Conservation (phyloP, 2,329 filamentous ascomycete genomes). For the Cladosporium sp. region DNA sequence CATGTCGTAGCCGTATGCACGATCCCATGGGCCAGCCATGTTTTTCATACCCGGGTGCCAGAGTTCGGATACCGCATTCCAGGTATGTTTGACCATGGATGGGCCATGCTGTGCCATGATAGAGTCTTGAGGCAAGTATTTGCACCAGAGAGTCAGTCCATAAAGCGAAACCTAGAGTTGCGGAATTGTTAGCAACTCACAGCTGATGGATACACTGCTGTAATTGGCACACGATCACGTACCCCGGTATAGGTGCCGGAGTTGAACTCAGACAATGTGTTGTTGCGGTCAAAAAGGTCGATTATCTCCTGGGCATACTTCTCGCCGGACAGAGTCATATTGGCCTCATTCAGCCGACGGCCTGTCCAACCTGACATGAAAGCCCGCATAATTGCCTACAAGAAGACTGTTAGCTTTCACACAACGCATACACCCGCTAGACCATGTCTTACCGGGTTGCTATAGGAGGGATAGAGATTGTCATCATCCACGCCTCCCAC, state of each 20-base stretch:
- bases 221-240: not conserved
- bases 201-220: too few species aligned
- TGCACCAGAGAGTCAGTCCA: conserved; percentile 55
- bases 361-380: conserved; percentile 58
- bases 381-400: conserved; percentile 55
- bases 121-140: conserved; percentile 52
- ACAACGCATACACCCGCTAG: too few species aligned
- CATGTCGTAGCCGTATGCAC: conserved; percentile 61
- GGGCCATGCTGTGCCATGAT: conserved; percentile 50
- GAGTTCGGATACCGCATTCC: conserved; percentile 48
- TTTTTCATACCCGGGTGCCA: conserved; percentile 58
- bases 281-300: conserved; percentile 50
- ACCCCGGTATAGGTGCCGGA: conserved; percentile 58
- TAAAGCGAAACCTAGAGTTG: conserved; percentile 45
- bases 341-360: conserved; percentile 47
- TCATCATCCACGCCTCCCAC: conserved; percentile 57
- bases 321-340: conserved; percentile 57
- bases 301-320: conserved; percentile 52
- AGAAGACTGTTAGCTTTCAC: not conserved
- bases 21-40: conserved; percentile 61
- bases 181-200: too few species aligned
- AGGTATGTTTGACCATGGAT: conserved; percentile 50
- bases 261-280: conserved; percentile 60
- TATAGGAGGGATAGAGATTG: conserved; percentile 59
- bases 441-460: conserved; percentile 40